Base-by-base conservation (phyloP, 2,329 filamentous ascomycete species). In the Arthrobotrys sphaeroides region DNA sequence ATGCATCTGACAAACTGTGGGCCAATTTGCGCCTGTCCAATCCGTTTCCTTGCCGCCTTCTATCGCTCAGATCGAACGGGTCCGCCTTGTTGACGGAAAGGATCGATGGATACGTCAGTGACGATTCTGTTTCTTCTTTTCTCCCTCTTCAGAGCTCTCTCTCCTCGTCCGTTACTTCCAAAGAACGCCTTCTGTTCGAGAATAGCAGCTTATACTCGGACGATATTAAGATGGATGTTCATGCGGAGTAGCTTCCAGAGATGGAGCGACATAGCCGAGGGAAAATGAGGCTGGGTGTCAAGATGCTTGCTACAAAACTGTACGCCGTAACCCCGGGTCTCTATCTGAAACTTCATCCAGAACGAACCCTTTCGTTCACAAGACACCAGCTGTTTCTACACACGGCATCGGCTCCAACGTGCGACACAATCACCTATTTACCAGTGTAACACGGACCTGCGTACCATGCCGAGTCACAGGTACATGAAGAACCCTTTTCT, bases 321-420 rank as follows among this genome's bases (percentile, higher is more conserved):
- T 18, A 59, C 40, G 64, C 40, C 40, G 28, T 24, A 67, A 31
- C 51, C 65, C 70, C 28, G 36, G 55, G 47, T 59, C 42, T 75
- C 18, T 75, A 75, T 65, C 64, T 69, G 72, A 75, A 75, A 75
- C 72, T 18, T n/a, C 31, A 61, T 40, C 61, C 43, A 67, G 53
- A 62, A 59, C 47, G 20, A 42, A 59, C 59, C 59, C 38, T 40
- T 57, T 42, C 22, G 51, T 33, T 68, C 64, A 64, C 72, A 75
- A 75, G 72, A 75, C 72, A 75, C 42, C 24, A 69, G 64, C 47
- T 68, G 72, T 75, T 75, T 75, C 72, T n/a, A n/a, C 57, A 69
- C 40, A 43, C 64, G 64, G 64, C 51, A 45, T 62, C 26, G 26
- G 36, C 49, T 53, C 51, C 26, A 47, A 64, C 24, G 43, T 53